Evolutionary conservation across 148 eudicot species (phyloP).

Genomic region (Amaranthus cruentus): DNA sequence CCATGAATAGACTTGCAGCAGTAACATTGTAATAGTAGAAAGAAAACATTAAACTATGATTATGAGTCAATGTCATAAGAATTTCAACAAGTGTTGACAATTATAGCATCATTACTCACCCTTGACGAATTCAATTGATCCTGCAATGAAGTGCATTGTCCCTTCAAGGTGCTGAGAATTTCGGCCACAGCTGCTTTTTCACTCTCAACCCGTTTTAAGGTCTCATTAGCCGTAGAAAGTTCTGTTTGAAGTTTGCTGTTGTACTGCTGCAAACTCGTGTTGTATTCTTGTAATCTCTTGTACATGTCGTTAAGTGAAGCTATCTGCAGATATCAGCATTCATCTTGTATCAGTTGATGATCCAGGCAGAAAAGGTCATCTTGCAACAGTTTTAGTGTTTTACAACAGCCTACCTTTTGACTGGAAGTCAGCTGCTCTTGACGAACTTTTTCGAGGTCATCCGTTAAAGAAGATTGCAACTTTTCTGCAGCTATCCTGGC

Average conservation of each 20-base stretch:
- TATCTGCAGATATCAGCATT: slow-evolving; percentile 44
- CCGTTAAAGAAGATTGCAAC: slow-evolving; percentile 54
- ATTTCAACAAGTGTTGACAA: background rate
- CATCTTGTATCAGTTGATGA: background rate
- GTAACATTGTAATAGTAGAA: background rate
- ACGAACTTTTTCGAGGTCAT: slow-evolving; percentile 60
- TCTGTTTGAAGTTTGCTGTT: slow-evolving; percentile 92
- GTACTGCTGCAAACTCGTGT: slow-evolving; percentile 90
- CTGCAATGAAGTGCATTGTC: slow-evolving; percentile 65
- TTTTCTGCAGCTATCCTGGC: slow-evolving; percentile 67
- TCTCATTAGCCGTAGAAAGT: slow-evolving; percentile 72
- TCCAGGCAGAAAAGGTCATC: background rate
- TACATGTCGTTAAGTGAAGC: slow-evolving; percentile 79
- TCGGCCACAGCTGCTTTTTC: slow-evolving; percentile 78
- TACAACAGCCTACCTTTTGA: slow-evolving; percentile 54
- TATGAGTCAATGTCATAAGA: background rate
- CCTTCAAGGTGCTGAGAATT: slow-evolving; percentile 74
- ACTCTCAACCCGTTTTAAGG: slow-evolving; percentile 70
- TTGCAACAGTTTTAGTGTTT: background rate
- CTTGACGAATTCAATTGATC: slow-evolving; percentile 67
- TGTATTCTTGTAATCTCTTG: slow-evolving; percentile 87
- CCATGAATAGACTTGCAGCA: no score
- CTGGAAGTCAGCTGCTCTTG: slow-evolving; percentile 53
- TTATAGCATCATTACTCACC: slow-evolving; percentile 34
- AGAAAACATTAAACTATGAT: background rate